phyloP scores from a whole-genome alignment of 768 basidiomycete genomes.

The Galerina marginata region DNA sequence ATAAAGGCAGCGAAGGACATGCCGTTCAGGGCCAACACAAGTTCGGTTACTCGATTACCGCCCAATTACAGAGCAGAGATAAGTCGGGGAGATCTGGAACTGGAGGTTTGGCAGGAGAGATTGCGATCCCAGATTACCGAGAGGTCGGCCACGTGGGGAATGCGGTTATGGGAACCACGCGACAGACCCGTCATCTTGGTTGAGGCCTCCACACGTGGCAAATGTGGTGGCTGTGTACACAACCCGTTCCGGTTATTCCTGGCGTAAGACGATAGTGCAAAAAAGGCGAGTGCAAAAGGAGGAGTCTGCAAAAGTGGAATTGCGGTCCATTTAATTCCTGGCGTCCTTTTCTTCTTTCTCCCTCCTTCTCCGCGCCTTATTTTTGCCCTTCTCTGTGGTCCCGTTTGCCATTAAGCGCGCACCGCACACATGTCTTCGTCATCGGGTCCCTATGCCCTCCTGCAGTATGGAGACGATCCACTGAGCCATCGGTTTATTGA shows the following conservation, averaged over 20 bases:
- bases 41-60: too few relatives aligned
- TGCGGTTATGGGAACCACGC: constrained; percentile 15
- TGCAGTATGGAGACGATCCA: constrained; percentile 70
- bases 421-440: constrained; percentile 27
- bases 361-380: constrained; percentile 19
- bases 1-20: neutral
- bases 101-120: constrained; percentile 1
- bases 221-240: constrained; percentile 17
- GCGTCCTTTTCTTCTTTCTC: constrained; percentile 21
- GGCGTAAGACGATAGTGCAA: constrained; percentile 12
- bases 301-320: constrained; percentile 14
- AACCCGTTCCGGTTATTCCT: constrained; percentile 22
- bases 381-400: constrained; percentile 14
- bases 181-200: constrained; percentile 19
- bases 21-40: neutral
- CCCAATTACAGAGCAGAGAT: too few relatives aligned
- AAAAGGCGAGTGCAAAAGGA: constrained; percentile 13
- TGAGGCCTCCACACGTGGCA: constrained; percentile 20
- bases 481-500: constrained; percentile 68
- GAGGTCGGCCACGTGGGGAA: constrained; percentile 21
- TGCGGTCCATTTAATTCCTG: constrained; percentile 7
- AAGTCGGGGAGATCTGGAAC: neutral
- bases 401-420: constrained; percentile 3
- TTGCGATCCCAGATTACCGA: constrained; percentile 19
- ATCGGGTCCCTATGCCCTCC: constrained; percentile 48